These are phyloP conservation scores for Ramaria sp. DNA, from an alignment of 768 basidiomycete species.

Conservation along the genomic window DNA sequence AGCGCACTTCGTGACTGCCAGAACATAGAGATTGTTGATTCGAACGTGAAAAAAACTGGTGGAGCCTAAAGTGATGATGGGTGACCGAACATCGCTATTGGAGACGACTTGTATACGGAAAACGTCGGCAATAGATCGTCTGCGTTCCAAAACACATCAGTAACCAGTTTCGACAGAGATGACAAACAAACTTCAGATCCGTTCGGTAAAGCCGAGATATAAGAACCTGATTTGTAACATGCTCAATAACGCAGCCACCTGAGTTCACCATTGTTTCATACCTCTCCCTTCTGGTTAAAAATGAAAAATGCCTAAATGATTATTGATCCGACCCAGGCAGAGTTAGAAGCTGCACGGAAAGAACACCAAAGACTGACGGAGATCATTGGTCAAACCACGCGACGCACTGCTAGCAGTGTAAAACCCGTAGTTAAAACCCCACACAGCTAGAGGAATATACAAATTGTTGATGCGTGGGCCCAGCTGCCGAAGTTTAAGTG, in stretches of 20 bases:
- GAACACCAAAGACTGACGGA: slow-evolving; percentile 26
- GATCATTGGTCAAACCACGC: slow-evolving; percentile 26
- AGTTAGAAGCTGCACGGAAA: slow-evolving; percentile 3
- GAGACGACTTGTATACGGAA: slow-evolving; percentile 99
- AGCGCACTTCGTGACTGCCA: slow-evolving; percentile 87
- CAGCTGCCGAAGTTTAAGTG: too few relatives aligned
- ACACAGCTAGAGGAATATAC: too few relatives aligned
- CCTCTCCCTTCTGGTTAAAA: slow-evolving; percentile 99
- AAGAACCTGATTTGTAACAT: slow-evolving; percentile 52
- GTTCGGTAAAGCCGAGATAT: slow-evolving; percentile 94
- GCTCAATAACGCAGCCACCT: slow-evolving; percentile 4
- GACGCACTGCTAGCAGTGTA: neutral
- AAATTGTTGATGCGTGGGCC: too few relatives aligned
- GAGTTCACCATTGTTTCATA: slow-evolving; percentile 23
- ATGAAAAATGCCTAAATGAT: slow-evolving; percentile 84
- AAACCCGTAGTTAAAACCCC: too few relatives aligned
- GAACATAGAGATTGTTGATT: slow-evolving; percentile 90
- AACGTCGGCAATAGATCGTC: slow-evolving; percentile 94
- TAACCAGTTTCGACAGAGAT: neutral
- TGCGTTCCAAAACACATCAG: slow-evolving; percentile 20
- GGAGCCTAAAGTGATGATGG: slow-evolving; percentile 94
- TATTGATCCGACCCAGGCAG: neutral
- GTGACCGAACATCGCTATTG: slow-evolving; percentile 92
- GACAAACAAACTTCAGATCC: slow-evolving; percentile 76
- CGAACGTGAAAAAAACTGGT: slow-evolving; percentile 99